phyloP scores from a whole-genome alignment of 139 green algal genomes.

The Micractinium sp. region DNA sequence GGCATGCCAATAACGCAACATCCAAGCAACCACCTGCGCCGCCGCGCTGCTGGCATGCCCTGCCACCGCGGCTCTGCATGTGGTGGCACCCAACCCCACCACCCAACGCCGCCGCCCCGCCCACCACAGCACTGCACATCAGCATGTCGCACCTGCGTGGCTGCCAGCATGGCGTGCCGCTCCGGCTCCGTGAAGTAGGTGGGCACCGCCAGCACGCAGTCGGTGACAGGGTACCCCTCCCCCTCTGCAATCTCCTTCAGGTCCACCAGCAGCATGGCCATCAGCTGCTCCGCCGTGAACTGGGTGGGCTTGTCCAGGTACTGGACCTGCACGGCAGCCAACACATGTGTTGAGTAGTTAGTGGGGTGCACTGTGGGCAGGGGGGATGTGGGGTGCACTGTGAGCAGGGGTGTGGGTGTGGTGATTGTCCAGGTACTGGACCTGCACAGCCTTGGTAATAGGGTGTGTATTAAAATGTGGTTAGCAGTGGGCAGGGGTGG shows the following conservation, averaged over 20 bases:
- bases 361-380: too few relatives aligned
- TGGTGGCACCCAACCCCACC: not conserved
- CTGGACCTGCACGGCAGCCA: conserved; percentile 19
- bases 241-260: conserved; percentile 90
- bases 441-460: not conserved
- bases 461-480: too few relatives aligned
- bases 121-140: not conserved
- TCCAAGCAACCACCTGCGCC: too few relatives aligned
- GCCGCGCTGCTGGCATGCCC: not conserved
- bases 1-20: too few relatives aligned
- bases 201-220: conserved; percentile 94
- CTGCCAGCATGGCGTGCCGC: conserved; percentile 87
- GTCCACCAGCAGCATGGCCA: conserved; percentile 94
- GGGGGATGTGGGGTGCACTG: not conserved
- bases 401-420: not conserved
- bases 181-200: conserved; percentile 88
- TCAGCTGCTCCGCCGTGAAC: conserved; percentile 75
- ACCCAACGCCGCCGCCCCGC: not conserved
- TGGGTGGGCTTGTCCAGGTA: conserved; percentile 66
- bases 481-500: too few relatives aligned
- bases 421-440: conserved; percentile 62
- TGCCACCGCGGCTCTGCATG: not conserved
- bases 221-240: conserved; percentile 86
- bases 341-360: too few relatives aligned
- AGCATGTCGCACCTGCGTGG: conserved; percentile 32